These are phyloP conservation scores for Panicum miliaceum DNA, from an alignment of 176 grass and related monocot genomes.

Conservation along the genomic window DNA sequence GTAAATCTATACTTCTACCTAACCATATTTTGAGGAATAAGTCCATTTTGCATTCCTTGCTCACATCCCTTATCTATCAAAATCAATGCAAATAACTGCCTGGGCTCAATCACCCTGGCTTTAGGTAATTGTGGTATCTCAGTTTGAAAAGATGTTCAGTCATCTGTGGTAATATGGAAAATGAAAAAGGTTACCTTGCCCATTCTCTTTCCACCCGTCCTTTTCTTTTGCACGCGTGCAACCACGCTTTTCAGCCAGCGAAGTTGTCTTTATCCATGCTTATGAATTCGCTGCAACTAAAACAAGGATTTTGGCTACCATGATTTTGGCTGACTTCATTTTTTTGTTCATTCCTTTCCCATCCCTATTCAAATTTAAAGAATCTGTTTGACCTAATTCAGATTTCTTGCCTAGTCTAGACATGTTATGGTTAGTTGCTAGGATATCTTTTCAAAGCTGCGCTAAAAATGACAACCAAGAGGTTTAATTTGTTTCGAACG, in stretches of 20 bases:
- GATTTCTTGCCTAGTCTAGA: background rate
- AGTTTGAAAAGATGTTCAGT: background rate
- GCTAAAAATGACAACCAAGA: background rate
- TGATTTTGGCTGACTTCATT: background rate
- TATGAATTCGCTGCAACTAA: conserved; percentile 17
- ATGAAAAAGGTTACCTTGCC: background rate
- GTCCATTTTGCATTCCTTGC: background rate
- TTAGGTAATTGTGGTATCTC: background rate
- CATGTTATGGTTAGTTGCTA: background rate
- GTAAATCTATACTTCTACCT: conserved; percentile 7
- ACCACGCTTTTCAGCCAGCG: background rate
- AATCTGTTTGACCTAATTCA: background rate
- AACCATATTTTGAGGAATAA: background rate
- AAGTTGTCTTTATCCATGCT: background rate
- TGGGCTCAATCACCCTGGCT: background rate
- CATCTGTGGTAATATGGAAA: background rate
- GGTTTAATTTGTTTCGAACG: background rate
- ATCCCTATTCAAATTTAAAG: background rate
- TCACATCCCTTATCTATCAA: background rate
- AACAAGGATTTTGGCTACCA: conserved; percentile 15
- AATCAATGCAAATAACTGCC: background rate
- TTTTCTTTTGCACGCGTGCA: background rate
- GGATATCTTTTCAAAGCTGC: background rate
- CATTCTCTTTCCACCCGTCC: background rate
- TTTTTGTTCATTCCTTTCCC: background rate